Conservation (phyloP, 306 rosid genomes). For the Prunus padus region DNA sequence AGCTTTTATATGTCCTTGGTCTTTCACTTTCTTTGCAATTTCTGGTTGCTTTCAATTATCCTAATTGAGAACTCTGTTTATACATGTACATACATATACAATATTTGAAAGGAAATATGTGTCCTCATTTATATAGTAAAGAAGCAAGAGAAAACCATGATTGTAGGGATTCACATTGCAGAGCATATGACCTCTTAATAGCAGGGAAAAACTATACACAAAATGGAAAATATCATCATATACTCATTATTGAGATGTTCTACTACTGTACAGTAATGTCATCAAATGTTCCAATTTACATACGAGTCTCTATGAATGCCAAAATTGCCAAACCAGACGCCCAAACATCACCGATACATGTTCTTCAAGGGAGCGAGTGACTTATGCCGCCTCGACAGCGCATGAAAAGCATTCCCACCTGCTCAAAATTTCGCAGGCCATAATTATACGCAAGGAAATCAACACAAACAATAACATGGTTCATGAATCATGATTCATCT, state of each 20-base stretch:
- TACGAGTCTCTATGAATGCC: slow-evolving; percentile 58
- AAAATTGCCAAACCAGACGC: slow-evolving; percentile 73
- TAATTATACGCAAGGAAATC: slow-evolving; percentile 7
- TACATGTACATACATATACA: no score
- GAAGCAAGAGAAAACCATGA: no score
- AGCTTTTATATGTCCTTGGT: no score
- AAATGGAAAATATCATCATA: not conserved
- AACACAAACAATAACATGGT: not conserved
- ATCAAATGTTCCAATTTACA: slow-evolving; percentile 3
- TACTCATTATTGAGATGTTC: not conserved
- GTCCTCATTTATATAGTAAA: no score
- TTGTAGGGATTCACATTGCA: no score
- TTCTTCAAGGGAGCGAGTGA: slow-evolving; percentile 93
- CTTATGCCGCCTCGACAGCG: slow-evolving; percentile 91
- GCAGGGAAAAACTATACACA: not conserved
- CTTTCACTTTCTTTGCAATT: no score
- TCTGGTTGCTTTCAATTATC: no score
- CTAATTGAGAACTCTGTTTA: no score
- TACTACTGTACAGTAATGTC: not conserved
- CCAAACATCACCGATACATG: slow-evolving; percentile 84
- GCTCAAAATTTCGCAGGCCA: slow-evolving; percentile 28
- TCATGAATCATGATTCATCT: not conserved
- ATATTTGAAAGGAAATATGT: no score
- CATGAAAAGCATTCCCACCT: slow-evolving; percentile 92
- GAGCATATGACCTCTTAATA: no score